A percentile compares a stretch with the other conserved stretches of the same genome.
These are phyloP conservation scores for Trichosporon sp. DNA, from an alignment of 1,284 basidiomycete genomes.

Conservation along the genomic window DNA sequence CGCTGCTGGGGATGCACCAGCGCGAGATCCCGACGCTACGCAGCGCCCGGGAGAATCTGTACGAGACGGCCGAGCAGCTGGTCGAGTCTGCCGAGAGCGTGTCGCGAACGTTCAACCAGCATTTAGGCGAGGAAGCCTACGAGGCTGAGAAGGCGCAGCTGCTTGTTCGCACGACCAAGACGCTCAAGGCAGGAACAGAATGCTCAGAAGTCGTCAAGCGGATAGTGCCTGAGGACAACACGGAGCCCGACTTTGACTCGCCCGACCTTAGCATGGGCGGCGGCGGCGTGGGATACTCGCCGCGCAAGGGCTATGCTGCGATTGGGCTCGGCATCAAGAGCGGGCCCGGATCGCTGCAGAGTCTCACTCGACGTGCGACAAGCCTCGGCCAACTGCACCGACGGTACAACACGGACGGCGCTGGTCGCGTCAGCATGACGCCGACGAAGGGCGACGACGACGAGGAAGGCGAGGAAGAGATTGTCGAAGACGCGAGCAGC, in stretches of 20 bases:
- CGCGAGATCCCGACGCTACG: slow-evolving; percentile 56
- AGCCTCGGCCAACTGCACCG: slow-evolving; percentile 44
- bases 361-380: slow-evolving; percentile 50
- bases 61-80: slow-evolving; percentile 75
- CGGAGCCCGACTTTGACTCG: slow-evolving; percentile 12
- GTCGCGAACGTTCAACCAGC: slow-evolving; percentile 51
- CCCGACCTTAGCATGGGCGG: neutral
- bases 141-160: slow-evolving; percentile 69
- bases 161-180: slow-evolving; percentile 74
- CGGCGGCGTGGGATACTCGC: neutral
- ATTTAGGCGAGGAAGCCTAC: slow-evolving; percentile 59
- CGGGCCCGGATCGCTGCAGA: slow-evolving; percentile 49
- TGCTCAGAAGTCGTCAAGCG: slow-evolving; percentile 77
- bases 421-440: slow-evolving; percentile 7
- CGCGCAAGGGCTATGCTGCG: slow-evolving; percentile 10
- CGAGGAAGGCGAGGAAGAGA: slow-evolving; percentile 34
- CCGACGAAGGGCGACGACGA: slow-evolving; percentile 10
- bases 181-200: slow-evolving; percentile 79
- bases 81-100: slow-evolving; percentile 71
- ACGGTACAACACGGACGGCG: slow-evolving; percentile 32
- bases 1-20: slow-evolving; percentile 56
- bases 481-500: slow-evolving; percentile 24
- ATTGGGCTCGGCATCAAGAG: slow-evolving; percentile 14
- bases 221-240: slow-evolving; percentile 53
- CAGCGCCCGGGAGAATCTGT: slow-evolving; percentile 72